phyloP scores from a whole-genome alignment of 2,329 filamentous ascomycete species.

The Fulvia fulva region DNA sequence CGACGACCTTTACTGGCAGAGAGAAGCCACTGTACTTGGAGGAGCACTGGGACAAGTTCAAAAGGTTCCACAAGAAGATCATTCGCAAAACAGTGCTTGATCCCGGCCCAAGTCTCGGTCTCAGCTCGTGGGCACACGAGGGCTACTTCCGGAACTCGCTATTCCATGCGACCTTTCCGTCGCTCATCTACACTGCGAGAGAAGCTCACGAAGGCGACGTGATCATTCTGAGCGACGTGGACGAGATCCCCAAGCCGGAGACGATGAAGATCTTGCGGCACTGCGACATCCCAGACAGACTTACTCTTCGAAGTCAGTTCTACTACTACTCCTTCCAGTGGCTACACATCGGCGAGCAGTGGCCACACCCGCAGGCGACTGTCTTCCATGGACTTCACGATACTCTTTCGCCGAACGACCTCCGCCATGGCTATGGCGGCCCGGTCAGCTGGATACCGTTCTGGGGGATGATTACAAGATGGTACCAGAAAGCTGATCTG shows the following conservation, averaged over 20 bases:
- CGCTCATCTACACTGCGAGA: conserved; percentile 40
- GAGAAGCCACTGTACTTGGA: conserved; percentile 53
- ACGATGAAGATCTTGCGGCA: conserved; percentile 24
- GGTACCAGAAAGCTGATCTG: conserved; percentile 44
- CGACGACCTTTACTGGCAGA: conserved; percentile 55
- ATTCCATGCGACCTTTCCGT: conserved; percentile 54
- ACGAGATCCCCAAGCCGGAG: conserved; percentile 51
- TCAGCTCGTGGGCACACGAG: conserved; percentile 50
- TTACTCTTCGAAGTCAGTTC: conserved; percentile 28
- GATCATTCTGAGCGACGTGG: conserved; percentile 57
- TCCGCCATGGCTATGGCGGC: conserved; percentile 44
- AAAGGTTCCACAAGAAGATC: conserved; percentile 56
- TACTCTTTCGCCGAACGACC: conserved; percentile 53
- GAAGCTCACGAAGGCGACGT: conserved; percentile 50
- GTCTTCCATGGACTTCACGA: conserved; percentile 45
- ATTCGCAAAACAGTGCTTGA: conserved; percentile 54
- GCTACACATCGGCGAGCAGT: conserved; percentile 37
- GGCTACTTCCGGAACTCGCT: conserved; percentile 55
- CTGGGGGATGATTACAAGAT: conserved; percentile 13
- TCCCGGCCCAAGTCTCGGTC: conserved; percentile 40
- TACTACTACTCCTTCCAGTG: conserved; percentile 33
- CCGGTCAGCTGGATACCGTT: conserved; percentile 11
- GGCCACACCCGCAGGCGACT: conserved; percentile 59
- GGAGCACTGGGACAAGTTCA: conserved; percentile 52
- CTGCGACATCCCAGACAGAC: conserved; percentile 25